Evolutionary conservation across 176 grass and related monocot genomes (phyloP), one percentile per base, ranked within the genome.

Genomic region (Avena insularis): DNA sequence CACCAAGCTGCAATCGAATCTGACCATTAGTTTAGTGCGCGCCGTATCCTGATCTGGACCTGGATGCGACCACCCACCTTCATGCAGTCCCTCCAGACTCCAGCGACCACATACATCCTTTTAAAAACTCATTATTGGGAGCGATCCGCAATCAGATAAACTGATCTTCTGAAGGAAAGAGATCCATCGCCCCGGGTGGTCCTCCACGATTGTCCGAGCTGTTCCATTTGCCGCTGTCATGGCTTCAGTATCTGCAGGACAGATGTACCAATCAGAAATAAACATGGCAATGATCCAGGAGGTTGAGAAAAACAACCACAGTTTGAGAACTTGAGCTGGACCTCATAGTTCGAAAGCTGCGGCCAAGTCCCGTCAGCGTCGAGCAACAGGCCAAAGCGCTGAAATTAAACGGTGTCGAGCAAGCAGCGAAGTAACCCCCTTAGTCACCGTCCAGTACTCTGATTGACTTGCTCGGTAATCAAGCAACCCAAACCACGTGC

Each of bases 1-100:
- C 62, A 38, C 81, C 73, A 62, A 83, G 19, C 73, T 83, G 56
- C 51, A 53, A 88, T 40, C 25, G 81, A 79, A 71, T 88, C 81
- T 84, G 40, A 17, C 19, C 81, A 84, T 72, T 71, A 71, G 27
- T 61, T 73, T 64, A 77, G 49, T 77, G 73, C 21, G 27, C 71
- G 40, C 6, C 27, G 29, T 29, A 61, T 49, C 74, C 70, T 83
- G 73, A 83, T 71, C 74, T 60, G 16, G 35, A 78, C 15, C 48
- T 15, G 23, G 77, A 89, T 65, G 21, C 63, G 53, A 84, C 87
- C 69, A 75, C 84, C 77, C 13, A 75, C 68, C 77, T 51, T 66
- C 50, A 33, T 85, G 82, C 61, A 56, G 82, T 45, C 55, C 43
- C 62, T 84, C 27, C 49, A 49, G 43, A 73, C 62, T 79, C 27